phyloP scores from a whole-genome alignment of 1,139 yeast species.

The Geotrichum fermentans region DNA sequence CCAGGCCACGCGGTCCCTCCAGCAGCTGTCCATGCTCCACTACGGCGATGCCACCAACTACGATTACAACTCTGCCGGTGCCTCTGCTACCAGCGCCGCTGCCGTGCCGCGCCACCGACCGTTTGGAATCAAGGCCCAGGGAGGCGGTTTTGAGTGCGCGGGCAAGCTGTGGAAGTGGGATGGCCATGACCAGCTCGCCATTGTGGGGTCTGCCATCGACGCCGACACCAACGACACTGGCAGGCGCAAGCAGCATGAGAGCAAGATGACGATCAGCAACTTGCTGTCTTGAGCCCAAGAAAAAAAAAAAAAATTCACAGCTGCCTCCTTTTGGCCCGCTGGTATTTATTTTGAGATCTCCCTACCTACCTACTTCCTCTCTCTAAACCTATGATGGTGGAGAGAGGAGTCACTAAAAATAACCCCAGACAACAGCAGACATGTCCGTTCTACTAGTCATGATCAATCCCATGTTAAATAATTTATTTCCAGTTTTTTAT shows the following conservation, averaged over 20 bases:
- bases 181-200: conserved; percentile 32
- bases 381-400: no score
- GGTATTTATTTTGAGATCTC: no score
- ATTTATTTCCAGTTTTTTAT: no score
- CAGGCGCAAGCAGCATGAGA: neutral
- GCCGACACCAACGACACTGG: neutral
- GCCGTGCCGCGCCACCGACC: no score
- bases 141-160: conserved; percentile 40
- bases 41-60: no score
- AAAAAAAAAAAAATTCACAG: neutral
- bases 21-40: conserved; percentile 36
- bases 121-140: conserved; percentile 20
- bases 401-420: no score
- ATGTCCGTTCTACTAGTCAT: no score
- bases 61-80: no score
- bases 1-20: conserved; percentile 41
- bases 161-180: conserved; percentile 41
- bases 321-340: neutral
- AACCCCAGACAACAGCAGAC: no score
- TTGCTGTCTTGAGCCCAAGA: conserved; percentile 1
- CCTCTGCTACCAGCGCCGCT: neutral
- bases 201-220: conserved; percentile 15
- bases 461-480: no score
- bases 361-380: no score
- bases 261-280: conserved; percentile 1